Evolutionary conservation across 2,329 filamentous ascomycete genomes (phyloP), one percentile per base, ranked within the genome.

Genomic region (Penicillium sp.): DNA sequence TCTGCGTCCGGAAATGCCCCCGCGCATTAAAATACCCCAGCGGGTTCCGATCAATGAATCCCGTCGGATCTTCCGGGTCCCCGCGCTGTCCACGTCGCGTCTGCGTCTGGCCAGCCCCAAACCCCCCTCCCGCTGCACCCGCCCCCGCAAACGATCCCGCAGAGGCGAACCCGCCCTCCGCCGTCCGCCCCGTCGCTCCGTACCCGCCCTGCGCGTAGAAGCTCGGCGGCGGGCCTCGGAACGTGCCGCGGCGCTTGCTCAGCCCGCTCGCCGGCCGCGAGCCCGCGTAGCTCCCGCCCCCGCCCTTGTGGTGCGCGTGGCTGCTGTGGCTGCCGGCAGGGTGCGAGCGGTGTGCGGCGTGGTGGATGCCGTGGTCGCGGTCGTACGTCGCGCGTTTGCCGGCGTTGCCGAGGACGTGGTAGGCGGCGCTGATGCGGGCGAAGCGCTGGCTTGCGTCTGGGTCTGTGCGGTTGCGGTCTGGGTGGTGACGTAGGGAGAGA

Each of bases 401-500:
- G 13, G 84, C 73, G 51, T 84, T 79, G 43, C 82, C 80, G 43
- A 96, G 84, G 30, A 86, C 67, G 42, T 80, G 75, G 73, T 95
- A 96, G 53, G 90, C 89, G 62, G 93, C 85, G 61, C 81, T 85
- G 62, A 96, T 84, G 54, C 80, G 77, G 65, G 89, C 81, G 75
- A 95, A 98, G 62, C 83, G 86, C 42, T 79, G 71, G 3, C 82
- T 75, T 47, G 90, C 86, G 43, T 70, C 62, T 4, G 86, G 84
- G 67, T 95, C 84, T 54, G 78, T 62, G 45, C 77, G 87, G 74
- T 97, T 94, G 62, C 83, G 81, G 75, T 98, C 93, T 1, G 93
- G 93, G 68, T 98, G 93, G 76, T 95, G 84, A 38, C 78, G 72
- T 69, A 96, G 94, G 60, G 89, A 95, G 63, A 97, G 86, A 46